Conservation (phyloP, 2,329 filamentous ascomycete species). For the Pyrenochaeta sp. region DNA sequence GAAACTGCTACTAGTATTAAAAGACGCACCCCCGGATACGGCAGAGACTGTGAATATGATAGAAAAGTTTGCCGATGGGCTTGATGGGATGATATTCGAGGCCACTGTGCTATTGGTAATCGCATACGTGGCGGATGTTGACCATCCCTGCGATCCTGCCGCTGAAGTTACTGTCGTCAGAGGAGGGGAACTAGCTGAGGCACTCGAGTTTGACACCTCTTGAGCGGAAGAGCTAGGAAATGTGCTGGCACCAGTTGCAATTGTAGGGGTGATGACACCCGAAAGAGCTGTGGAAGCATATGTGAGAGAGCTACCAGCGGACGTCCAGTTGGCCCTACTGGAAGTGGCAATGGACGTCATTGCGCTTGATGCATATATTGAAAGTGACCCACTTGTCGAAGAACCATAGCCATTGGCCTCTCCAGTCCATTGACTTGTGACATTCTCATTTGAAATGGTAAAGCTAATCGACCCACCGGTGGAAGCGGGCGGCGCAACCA, state of each 20-base stretch:
- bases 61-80: conserved; percentile 5
- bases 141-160: background rate
- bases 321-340: background rate
- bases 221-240: background rate
- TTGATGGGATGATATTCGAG: conserved; percentile 16
- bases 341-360: background rate
- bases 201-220: conserved; percentile 2
- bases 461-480: conserved; percentile 11
- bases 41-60: background rate
- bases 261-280: conserved; percentile 9
- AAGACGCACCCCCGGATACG: conserved; percentile 1
- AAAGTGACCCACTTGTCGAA: too few species aligned
- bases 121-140: conserved; percentile 6
- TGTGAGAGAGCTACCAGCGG: conserved; percentile 1
- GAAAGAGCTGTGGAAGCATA: conserved; percentile 10
- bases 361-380: background rate
- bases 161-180: background rate
- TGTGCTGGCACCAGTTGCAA: conserved; percentile 10
- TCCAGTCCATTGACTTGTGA: conserved; percentile 1
- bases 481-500: conserved; percentile 10
- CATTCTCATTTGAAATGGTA: conserved; percentile 5
- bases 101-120: conserved; percentile 15
- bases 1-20: conserved; percentile 6
- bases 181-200: background rate
- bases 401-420: conserved; percentile 1